Conservation (phyloP, 2,329 filamentous ascomycete species). For the Pestalotiopsis sp. region DNA sequence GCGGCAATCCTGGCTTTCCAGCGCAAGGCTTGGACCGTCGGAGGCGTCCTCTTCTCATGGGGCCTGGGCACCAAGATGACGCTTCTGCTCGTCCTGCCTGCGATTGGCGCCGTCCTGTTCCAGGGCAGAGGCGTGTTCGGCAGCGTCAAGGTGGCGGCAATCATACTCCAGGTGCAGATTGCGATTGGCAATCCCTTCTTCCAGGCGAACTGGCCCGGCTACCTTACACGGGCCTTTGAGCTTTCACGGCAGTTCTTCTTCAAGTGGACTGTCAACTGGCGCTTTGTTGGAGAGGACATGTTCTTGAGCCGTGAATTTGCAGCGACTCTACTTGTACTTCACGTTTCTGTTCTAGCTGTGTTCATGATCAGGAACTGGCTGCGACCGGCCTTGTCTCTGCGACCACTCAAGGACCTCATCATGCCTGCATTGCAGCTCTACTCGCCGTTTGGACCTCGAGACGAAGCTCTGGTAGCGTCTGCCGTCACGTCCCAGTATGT, state of each 20-base stretch:
- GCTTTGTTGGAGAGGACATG: constrained; percentile 81
- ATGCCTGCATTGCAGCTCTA: constrained; percentile 42
- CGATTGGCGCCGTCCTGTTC: constrained; percentile 75
- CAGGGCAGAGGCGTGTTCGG: constrained; percentile 69
- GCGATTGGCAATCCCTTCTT: constrained; percentile 70
- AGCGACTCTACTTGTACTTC: constrained; percentile 64
- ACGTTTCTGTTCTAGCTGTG: constrained; percentile 64
- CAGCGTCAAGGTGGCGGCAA: constrained; percentile 67
- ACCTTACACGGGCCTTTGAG: constrained; percentile 85
- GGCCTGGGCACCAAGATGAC: constrained; percentile 97
- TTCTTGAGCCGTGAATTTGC: constrained; percentile 77
- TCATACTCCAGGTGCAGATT: constrained; percentile 81
- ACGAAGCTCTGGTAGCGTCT: constrained; percentile 59
- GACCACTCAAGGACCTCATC: constrained; percentile 58
- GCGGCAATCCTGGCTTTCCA: constrained; percentile 79
- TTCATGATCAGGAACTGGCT: constrained; percentile 76
- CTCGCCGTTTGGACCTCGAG: constrained; percentile 49
- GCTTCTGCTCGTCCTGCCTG: constrained; percentile 79
- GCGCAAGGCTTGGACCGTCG: constrained; percentile 72
- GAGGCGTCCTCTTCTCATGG: constrained; percentile 72
- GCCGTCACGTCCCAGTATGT: constrained; percentile 73
- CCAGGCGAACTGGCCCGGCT: constrained; percentile 65
- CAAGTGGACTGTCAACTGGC: constrained; percentile 99
- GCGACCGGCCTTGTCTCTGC: constrained; percentile 58
- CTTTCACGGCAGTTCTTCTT: constrained; percentile 89